A percentile compares a stretch with the other conserved stretches of the same genome.
These are phyloP conservation scores for Solanum bulbocastanum DNA, from an alignment of 257 asterid genomes.

Conservation along the genomic window DNA sequence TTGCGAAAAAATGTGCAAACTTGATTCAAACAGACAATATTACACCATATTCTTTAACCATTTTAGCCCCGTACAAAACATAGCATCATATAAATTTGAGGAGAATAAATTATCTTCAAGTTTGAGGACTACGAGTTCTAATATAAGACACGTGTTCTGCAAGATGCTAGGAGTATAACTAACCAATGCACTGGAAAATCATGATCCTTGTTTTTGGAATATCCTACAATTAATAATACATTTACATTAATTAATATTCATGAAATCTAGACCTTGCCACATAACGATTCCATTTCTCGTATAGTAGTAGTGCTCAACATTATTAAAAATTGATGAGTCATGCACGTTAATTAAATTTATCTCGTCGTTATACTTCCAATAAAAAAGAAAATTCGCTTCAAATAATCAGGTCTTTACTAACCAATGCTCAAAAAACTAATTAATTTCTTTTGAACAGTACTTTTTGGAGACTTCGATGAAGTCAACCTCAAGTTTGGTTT, in stretches of 20 bases:
- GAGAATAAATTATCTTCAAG: not conserved
- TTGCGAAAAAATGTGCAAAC: fast-evolving
- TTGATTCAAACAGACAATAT: not conserved
- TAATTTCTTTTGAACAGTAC: too few species aligned
- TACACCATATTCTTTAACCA: not conserved
- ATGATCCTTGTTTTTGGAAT: not conserved
- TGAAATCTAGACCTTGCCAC: not conserved
- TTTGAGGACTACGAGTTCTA: not conserved
- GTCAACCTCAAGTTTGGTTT: too few species aligned
- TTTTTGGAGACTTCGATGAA: too few species aligned
- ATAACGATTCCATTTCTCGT: not conserved
- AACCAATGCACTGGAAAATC: not conserved
- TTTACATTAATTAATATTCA: not conserved
- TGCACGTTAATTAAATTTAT: not conserved
- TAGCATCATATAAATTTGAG: not conserved
- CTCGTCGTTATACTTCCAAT: too few species aligned
- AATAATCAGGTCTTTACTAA: too few species aligned
- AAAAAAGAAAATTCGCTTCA: too few species aligned
- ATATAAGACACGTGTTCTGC: not conserved
- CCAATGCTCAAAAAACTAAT: too few species aligned
- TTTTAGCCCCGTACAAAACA: not conserved
- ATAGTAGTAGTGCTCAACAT: not conserved
- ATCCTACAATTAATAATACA: not conserved
- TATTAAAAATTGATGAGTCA: not conserved
- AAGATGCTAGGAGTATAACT: not conserved